Conservation (phyloP, 495 filamentous ascomycete genomes). For the Aspergillus carlsbadensis region DNA sequence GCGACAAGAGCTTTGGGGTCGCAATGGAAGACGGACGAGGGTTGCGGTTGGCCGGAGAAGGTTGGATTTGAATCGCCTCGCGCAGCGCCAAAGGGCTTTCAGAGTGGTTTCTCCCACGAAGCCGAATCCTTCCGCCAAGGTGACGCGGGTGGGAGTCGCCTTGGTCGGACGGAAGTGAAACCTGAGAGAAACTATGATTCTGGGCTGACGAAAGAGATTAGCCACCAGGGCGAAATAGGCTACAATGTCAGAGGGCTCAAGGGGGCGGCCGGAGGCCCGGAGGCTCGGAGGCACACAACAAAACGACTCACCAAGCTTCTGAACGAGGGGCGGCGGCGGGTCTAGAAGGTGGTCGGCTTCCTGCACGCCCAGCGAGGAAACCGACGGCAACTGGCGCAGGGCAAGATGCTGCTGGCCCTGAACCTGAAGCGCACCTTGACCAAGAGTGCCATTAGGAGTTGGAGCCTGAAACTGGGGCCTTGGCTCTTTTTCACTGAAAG, state of each 20-base stretch:
- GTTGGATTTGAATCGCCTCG: conserved; percentile 8
- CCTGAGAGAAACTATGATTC: conserved; percentile 5
- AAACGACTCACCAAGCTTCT: conserved; percentile 17
- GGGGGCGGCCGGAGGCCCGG: no score
- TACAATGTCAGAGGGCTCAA: background rate
- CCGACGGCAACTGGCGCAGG: conserved; percentile 16
- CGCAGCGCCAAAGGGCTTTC: background rate
- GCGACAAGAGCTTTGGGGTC: background rate
- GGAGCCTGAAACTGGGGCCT: background rate
- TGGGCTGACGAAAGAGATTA: conserved; percentile 7
- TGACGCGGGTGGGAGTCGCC: conserved; percentile 10
- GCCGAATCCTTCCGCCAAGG: conserved; percentile 9
- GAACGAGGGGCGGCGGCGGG: conserved; percentile 8
- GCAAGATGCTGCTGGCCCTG: background rate
- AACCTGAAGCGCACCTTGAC: background rate
- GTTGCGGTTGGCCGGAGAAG: background rate
- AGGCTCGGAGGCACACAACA: background rate
- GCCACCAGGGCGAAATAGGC: background rate
- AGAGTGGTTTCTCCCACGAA: background rate
- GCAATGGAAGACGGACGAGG: background rate
- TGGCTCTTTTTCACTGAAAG: background rate
- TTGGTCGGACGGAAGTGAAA: conserved; percentile 13
- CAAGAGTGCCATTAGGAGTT: background rate
- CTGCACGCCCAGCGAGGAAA: conserved; percentile 21
- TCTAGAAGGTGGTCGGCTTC: conserved; percentile 12